Base-by-base conservation (phyloP, 108 stramenopile genomes). In the Nitzschia sp. region DNA sequence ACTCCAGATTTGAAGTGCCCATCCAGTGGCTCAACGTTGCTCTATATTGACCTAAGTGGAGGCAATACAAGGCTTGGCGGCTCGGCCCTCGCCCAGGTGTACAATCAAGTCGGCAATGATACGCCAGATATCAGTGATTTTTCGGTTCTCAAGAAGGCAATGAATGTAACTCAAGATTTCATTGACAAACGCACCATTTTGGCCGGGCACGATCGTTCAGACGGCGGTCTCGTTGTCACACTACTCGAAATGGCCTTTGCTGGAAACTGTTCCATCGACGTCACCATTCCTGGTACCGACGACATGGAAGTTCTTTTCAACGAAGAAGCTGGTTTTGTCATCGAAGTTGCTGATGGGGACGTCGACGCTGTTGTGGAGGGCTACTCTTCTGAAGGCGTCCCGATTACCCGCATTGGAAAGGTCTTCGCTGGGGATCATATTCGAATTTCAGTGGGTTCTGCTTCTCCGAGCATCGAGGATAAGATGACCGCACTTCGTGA, bases 201-300 rank as follows among this genome's bases (percentile, higher is more conserved):
- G 28, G 89, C 98, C 27, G 96, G 96, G 0, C 98, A 99, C 71
- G 98, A 99, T 79, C 82, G 96, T 58, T 96, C 95, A 27, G 98
- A 99, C 84, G 98, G 98, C 47, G 97, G 98, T 32, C 73, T 99
- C 54, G 84, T 82, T 26, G 91, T 94, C 32, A 78, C 89, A 5
- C 69, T 97, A 46, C 70, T 98, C 64, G 98, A 99, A 78, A 99
- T 99, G 99, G 99, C 99, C 2, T 96, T 99, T 70, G 94, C 97
- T 2, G 99, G 99, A 49, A 96, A 97, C 75, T 96, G 97, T 77
- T 93, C 97, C 42, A 76, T 99, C 30, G 83, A 89, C 32, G 94
- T 96, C 19, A 74, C 81, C 54, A 66, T 98, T 24, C 93, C 95
- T 29, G 78, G 85, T 47, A 67, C 48, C 18, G 83, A 73, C n/a